phyloP scores from a whole-genome alignment of 2,329 filamentous ascomycete genomes.

The Sordariomycetes sp. region DNA sequence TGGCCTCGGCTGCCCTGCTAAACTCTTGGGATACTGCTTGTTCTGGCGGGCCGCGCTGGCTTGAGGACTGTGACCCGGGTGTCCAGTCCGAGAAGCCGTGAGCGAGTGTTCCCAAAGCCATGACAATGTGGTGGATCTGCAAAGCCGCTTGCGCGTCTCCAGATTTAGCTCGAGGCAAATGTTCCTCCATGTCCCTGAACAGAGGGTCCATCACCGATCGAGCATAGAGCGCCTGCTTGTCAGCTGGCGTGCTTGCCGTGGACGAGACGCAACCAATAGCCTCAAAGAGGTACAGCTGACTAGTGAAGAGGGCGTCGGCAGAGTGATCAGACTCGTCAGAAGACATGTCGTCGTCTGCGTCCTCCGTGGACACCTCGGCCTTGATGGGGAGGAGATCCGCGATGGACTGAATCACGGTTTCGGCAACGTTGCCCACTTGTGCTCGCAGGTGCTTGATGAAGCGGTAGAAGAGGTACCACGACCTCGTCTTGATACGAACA shows the following conservation, averaged over 20 bases:
- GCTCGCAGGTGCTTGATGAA: slow-evolving; percentile 80
- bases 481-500: slow-evolving; percentile 76
- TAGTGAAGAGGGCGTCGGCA: slow-evolving; percentile 82
- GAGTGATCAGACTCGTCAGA: slow-evolving; percentile 87
- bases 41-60: slow-evolving; percentile 37
- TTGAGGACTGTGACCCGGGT: slow-evolving; percentile 36
- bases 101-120: slow-evolving; percentile 87
- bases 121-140: slow-evolving; percentile 93
- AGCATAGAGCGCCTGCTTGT: slow-evolving; percentile 81
- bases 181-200: slow-evolving; percentile 79
- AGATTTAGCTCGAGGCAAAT: slow-evolving; percentile 65
- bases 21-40: slow-evolving; percentile 78
- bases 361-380: slow-evolving; percentile 71
- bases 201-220: slow-evolving; percentile 83
- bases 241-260: slow-evolving; percentile 62
- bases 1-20: slow-evolving; percentile 75
- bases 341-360: slow-evolving; percentile 84
- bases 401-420: slow-evolving; percentile 85
- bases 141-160: slow-evolving; percentile 75
- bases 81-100: slow-evolving; percentile 89
- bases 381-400: slow-evolving; percentile 82
- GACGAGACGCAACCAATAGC: slow-evolving; percentile 90
- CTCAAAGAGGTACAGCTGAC: slow-evolving; percentile 89
- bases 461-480: slow-evolving; percentile 95
- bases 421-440: slow-evolving; percentile 80